phyloP scores from a whole-genome alignment of 306 rosid genomes.

The Prunus padus region DNA sequence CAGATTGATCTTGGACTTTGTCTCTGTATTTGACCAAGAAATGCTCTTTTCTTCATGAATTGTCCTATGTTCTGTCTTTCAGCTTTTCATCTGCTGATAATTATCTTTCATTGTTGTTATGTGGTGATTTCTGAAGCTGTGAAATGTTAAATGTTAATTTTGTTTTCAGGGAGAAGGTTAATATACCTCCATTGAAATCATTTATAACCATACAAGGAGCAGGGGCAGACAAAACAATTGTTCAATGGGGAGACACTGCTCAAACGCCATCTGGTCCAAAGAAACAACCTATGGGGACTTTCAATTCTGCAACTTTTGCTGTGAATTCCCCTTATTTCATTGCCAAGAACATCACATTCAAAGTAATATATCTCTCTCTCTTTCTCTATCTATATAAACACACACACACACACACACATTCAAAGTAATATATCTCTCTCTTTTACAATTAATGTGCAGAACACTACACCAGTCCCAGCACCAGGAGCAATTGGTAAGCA shows the following conservation, averaged over 20 bases:
- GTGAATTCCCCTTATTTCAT: conserved; percentile 89
- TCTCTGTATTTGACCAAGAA: conserved; percentile 23
- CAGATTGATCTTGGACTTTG: conserved; percentile 1
- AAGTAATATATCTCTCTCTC: conserved; percentile 37
- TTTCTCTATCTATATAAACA: too few relatives aligned
- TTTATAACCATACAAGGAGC: conserved; percentile 89
- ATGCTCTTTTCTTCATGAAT: neutral
- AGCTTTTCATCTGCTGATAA: conserved; percentile 16
- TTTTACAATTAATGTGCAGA: conserved; percentile 38
- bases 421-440: conserved; percentile 41
- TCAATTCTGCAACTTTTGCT: conserved; percentile 83
- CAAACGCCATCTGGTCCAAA: conserved; percentile 61
- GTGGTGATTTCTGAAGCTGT: neutral
- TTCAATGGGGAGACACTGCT: conserved; percentile 99
- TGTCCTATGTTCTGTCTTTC: neutral
- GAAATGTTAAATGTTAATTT: conserved; percentile 8
- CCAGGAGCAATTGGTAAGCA: conserved; percentile 85
- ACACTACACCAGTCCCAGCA: conserved; percentile 74
- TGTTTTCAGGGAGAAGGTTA: conserved; percentile 73
- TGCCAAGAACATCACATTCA: conserved; percentile 91
- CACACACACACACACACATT: too few relatives aligned
- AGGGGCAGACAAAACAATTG: conserved; percentile 81
- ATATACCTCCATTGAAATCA: conserved; percentile 72
- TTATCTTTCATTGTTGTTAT: neutral
- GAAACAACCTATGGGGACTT: conserved; percentile 79